phyloP scores from a whole-genome alignment of 2,329 filamentous ascomycete genomes.

The Fusarium illudens region DNA sequence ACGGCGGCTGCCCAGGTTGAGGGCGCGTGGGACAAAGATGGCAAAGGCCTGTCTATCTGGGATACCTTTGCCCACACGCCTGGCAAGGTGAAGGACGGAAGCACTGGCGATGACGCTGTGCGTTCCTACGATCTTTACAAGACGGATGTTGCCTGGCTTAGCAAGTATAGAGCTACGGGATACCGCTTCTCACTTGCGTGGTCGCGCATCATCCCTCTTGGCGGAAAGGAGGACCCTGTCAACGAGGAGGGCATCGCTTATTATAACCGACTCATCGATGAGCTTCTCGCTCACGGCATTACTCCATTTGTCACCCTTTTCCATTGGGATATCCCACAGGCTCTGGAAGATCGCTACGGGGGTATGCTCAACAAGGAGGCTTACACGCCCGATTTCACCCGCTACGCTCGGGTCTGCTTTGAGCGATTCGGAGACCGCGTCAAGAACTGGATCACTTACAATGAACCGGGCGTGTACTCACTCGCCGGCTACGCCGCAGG shows the following conservation, averaged over 20 bases:
- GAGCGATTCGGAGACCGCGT: constrained; percentile 35
- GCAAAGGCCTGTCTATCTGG: constrained; percentile 54
- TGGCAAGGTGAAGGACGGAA: constrained; percentile 51
- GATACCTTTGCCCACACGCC: constrained; percentile 51
- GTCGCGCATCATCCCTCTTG: constrained; percentile 71
- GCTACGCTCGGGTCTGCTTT: constrained; percentile 37
- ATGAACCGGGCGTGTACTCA: constrained; percentile 32
- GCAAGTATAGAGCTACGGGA: constrained; percentile 64
- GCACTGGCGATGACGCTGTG: constrained; percentile 50
- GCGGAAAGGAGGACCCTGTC: constrained; percentile 68
- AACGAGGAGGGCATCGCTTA: constrained; percentile 67
- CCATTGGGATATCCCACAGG: constrained; percentile 69
- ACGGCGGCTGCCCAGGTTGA: constrained; percentile 53
- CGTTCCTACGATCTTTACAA: constrained; percentile 53
- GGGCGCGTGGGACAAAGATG: constrained; percentile 53
- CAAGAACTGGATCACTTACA: constrained; percentile 39
- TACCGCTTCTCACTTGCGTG: constrained; percentile 73
- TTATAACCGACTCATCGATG: constrained; percentile 68
- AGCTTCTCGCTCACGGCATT: constrained; percentile 62
- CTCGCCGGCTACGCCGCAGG: constrained; percentile 34
- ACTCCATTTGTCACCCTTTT: constrained; percentile 69
- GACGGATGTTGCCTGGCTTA: constrained; percentile 64
- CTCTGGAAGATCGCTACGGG: constrained; percentile 32
- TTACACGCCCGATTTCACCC: constrained; percentile 34
- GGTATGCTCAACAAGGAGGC: constrained; percentile 34